Percentiles rank a stretch among this genome's conserved stretches.
Conservation (phyloP, 495 filamentous ascomycete species). For the Neurospora hispaniola region DNA sequence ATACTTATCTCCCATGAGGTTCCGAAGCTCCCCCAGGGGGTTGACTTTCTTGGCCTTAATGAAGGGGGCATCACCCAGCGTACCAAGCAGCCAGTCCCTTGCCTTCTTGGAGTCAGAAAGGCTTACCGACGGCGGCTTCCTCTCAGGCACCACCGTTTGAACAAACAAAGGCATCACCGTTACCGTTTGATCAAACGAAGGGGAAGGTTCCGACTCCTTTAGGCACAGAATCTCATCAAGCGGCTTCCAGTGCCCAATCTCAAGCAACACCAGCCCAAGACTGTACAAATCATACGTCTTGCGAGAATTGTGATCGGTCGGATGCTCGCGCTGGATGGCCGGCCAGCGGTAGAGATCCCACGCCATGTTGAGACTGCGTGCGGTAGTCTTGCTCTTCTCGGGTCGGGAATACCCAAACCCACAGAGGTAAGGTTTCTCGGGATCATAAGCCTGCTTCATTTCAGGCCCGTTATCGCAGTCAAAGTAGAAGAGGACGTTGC, state of each 20-base stretch:
- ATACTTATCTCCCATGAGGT: constrained; percentile 18
- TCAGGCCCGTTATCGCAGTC: not conserved
- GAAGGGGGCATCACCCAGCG: constrained; percentile 5
- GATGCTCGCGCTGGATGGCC: constrained; percentile 15
- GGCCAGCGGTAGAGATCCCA: constrained; percentile 27
- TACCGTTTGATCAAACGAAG: too few relatives aligned
- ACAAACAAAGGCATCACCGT: too few relatives aligned
- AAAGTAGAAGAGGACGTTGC: constrained; percentile 40
- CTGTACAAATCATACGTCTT: constrained; percentile 44
- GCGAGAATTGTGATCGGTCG: constrained; percentile 21
- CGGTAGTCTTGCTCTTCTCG: constrained; percentile 16
- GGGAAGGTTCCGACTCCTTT: too few relatives aligned
- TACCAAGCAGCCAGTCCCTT: constrained; percentile 19
- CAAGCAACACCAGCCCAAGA: constrained; percentile 38
- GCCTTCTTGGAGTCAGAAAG: constrained; percentile 15
- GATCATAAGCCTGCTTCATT: not conserved
- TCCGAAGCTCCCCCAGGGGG: constrained; percentile 16
- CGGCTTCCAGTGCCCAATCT: constrained; percentile 42
- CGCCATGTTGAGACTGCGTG: constrained; percentile 14
- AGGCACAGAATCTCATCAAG: constrained; percentile 26
- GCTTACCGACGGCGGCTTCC: constrained; percentile 5
- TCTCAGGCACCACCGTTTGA: not conserved
- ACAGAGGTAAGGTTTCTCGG: constrained; percentile 9
- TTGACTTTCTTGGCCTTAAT: constrained; percentile 2
- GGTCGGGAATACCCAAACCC: constrained; percentile 23